Evolutionary conservation across 352 stramenopile genomes (phyloP).

Genomic region (Globisporangium middletonii): DNA sequence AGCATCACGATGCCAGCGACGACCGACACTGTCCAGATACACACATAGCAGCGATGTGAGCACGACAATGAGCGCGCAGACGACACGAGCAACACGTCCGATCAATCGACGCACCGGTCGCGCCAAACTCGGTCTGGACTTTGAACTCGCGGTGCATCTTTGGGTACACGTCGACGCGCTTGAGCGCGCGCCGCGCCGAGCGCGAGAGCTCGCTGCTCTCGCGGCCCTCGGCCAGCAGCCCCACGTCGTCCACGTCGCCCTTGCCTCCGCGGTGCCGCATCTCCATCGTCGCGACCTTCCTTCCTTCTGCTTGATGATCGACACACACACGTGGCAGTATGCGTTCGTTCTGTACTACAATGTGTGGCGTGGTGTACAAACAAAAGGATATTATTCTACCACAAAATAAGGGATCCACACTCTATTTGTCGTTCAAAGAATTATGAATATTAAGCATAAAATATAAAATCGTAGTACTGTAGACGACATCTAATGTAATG

Average conservation of each 20-base stretch:
- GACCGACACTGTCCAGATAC: slow-evolving; percentile 51
- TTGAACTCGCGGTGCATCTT: slow-evolving; percentile 96
- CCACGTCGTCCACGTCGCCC: slow-evolving; percentile 53
- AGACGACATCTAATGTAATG: too few relatives aligned
- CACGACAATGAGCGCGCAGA: neutral
- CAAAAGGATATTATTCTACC: too few relatives aligned
- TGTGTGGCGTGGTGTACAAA: too few relatives aligned
- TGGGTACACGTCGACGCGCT: slow-evolving; percentile 90
- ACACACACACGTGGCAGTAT: too few relatives aligned
- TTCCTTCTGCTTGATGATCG: neutral
- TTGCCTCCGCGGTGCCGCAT: slow-evolving; percentile 61
- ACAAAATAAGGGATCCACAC: too few relatives aligned
- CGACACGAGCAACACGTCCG: neutral
- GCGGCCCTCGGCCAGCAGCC: slow-evolving; percentile 16
- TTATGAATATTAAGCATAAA: too few relatives aligned
- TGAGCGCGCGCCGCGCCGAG: slow-evolving; percentile 56
- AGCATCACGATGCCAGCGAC: slow-evolving; percentile 82
- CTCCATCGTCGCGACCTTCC: slow-evolving; percentile 1
- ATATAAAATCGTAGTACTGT: too few relatives aligned
- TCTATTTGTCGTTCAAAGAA: too few relatives aligned
- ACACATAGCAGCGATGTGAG: neutral
- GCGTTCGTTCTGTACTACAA: too few relatives aligned
- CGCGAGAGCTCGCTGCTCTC: slow-evolving; percentile 33
- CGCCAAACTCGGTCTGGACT: slow-evolving; percentile 92
- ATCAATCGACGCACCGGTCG: slow-evolving; percentile 30